phyloP scores from a whole-genome alignment of 352 stramenopile species.

The Bremia lactucae region DNA sequence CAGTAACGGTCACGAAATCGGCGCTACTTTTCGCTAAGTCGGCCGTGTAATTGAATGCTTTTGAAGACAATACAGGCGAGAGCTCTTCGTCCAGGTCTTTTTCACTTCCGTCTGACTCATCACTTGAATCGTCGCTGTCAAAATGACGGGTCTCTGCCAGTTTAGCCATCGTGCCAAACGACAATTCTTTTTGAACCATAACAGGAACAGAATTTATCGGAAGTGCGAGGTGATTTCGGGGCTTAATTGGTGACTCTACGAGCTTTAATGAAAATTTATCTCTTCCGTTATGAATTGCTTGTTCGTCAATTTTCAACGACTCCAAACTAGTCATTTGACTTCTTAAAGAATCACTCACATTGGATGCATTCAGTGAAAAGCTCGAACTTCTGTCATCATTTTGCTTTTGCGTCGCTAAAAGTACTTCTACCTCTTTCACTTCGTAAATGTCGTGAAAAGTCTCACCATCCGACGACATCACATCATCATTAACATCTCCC shows the following conservation, averaged over 20 bases:
- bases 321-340: too few relatives aligned
- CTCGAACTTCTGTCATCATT: constrained; percentile 11
- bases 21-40: constrained; percentile 11
- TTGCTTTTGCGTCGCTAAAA: constrained; percentile 8
- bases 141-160: constrained; percentile 18
- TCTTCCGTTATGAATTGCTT: too few relatives aligned
- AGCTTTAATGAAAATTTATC: too few relatives aligned
- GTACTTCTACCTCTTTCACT: constrained; percentile 1
- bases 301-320: too few relatives aligned
- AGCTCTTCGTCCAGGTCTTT: constrained; percentile 4
- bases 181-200: constrained; percentile 7
- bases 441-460: constrained; percentile 16
- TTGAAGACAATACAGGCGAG: constrained; percentile 5
- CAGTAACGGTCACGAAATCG: constrained; percentile 24
- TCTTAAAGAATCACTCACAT: constrained; percentile 4
- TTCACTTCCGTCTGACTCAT: constrained; percentile 10
- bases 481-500: background rate
- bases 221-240: background rate
- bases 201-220: constrained; percentile 1
- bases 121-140: constrained; percentile 21
- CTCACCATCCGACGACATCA: constrained; percentile 4
- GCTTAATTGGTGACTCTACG: too few relatives aligned
- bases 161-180: constrained; percentile 16
- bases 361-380: constrained; percentile 11
- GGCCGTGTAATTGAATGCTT: constrained; percentile 2